Base-by-base conservation (phyloP, 2,329 filamentous ascomycete genomes). In the Teratosphaeria viscida region DNA sequence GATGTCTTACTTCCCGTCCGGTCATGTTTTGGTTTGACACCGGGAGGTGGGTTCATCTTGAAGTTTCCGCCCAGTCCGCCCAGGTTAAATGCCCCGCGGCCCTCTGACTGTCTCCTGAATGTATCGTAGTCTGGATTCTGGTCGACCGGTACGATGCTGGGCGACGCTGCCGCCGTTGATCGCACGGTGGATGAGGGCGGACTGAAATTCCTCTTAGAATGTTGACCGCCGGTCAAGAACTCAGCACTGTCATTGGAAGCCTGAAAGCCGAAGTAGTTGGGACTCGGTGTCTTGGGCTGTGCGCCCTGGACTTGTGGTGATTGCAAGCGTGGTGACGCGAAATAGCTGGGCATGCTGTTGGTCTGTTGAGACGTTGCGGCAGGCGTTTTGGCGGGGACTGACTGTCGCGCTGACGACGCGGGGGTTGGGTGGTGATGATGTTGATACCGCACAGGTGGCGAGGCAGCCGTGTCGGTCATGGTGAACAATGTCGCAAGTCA, bases 211-310 rank as follows among this genome's bases (percentile, higher is more conserved):
- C 85, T 84, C 59, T 83, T 83, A 1, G 85, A 80, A 62, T 88
- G 78, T 37, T 79, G 79, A 2, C 62, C 65, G 54, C 71, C 64
- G 59, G 57, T 65, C 11, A 66, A 62, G 57, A 86, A 85, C 62
- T 85, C 81, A 27, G 82, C 78, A 62, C 89, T 85, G 54, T 76
- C 74, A 23, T 83, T 72, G 60, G 32, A 49, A 2, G 90, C 85
- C 34, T 85, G 78, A 61, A 95, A 83, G 59, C 88, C 89, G 72
- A 96, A 96, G 74, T 96, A 96, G 72, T 92, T 95, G 12, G 90
- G 89, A 71, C 89, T 92, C 27, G 80, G 72, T 23, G 73, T 69
- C 63, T 64, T 71, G 16, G 58, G 27, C 5, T 57, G 57, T 23
- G 54, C 29, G 19, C 39, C 39, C 23, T 49, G 52, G 19, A 49